Conservation (phyloP, 768 basidiomycete species). For the Daedalea quercina region DNA sequence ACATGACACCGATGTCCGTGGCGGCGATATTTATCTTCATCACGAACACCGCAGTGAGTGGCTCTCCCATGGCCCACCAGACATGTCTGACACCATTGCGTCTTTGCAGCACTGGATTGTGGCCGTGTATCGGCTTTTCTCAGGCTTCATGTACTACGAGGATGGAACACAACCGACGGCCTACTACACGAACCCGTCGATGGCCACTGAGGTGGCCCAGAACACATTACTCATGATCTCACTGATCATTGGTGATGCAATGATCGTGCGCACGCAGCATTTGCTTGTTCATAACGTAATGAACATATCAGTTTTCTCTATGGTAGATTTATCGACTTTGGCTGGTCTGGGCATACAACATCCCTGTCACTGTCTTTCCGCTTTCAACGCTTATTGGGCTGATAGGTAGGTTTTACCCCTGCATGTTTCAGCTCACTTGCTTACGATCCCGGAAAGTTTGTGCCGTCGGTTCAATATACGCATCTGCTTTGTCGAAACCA, state of each 20-base stretch:
- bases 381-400: background rate
- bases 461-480: background rate
- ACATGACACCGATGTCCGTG: background rate
- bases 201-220: background rate
- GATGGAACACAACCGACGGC: background rate
- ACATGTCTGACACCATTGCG: background rate
- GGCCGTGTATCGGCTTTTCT: background rate
- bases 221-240: background rate
- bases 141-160: background rate
- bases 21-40: background rate
- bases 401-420: background rate
- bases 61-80: background rate
- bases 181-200: background rate
- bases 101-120: slow-evolving; percentile 1
- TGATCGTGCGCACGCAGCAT: background rate
- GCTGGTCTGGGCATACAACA: slow-evolving; percentile 1
- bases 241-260: slow-evolving; percentile 1
- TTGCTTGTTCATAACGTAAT: background rate
- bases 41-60: background rate
- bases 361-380: background rate
- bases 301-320: too few relatives aligned
- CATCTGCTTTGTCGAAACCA: background rate
- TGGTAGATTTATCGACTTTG: background rate
- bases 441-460: background rate
- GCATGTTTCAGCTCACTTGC: background rate